Base-by-base conservation (phyloP, 176 grass and related monocot genomes). In the Stipa capillata region DNA sequence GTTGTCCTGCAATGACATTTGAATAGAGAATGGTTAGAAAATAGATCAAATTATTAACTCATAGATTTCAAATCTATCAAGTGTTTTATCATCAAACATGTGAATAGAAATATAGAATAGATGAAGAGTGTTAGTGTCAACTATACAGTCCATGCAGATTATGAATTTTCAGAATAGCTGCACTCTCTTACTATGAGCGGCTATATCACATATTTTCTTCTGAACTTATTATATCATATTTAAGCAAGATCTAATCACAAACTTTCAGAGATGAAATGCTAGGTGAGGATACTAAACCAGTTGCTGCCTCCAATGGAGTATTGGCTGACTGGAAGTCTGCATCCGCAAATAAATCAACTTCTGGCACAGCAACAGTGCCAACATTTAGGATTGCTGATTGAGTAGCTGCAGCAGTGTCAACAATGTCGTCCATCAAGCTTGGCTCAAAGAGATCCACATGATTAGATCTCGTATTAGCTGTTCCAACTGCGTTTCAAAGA, bases 301-400 rank as follows among this genome's bases (percentile, higher is more conserved):
- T 25, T 65, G 77, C 65, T 84, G 69, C 31, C 70, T 88, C 73
- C 33, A 51, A 40, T 54, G 78, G 77, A 66, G 76, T 18, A 65
- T 87, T 43, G 7, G 72, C 67, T 70, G 81, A 85, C 54, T 87
- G 81, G 66, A 92, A 92, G 40, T 57, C 47, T 36, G 72, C 33
- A 83, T 67, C 58, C 5, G n/a, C 83, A 90, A 95, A 92, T 89
- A 95, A 86, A 81, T 92, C 89, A 82, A 80, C 56, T 66, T 83
- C 67, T 67, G 75, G 34, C 13, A 70, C 83, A 84, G 79, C 27
- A 78, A 41, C 52, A 66, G 36, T 54, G 42, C 75, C 53, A 76
- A 31, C 31, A 27, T 42, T 79, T 68, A 33, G 17, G 42, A 66
- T 56, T 44, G n/a, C 55, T 51, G 48, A 60, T 74, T 87, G 58